Conservation (phyloP, 2,329 filamentous ascomycete species). For the Hypoxylon sp. region DNA sequence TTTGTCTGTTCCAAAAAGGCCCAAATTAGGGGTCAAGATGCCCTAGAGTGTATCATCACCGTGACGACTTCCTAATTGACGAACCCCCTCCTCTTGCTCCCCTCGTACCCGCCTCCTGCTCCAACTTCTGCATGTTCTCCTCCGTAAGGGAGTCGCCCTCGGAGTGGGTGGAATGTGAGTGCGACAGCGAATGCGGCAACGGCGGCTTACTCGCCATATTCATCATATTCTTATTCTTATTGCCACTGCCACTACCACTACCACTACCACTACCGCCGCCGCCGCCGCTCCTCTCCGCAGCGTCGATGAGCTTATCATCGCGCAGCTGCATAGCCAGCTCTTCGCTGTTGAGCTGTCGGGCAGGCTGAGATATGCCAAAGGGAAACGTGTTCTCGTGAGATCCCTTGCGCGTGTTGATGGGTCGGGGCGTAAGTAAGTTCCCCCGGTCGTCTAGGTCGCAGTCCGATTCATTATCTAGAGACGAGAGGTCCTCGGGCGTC, state of each 20-base stretch:
- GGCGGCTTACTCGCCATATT: slow-evolving; percentile 7
- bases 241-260: too few species aligned
- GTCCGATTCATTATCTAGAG: slow-evolving; percentile 12
- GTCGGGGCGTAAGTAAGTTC: slow-evolving; percentile 55
- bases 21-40: neutral
- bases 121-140: slow-evolving; percentile 64
- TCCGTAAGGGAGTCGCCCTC: slow-evolving; percentile 63
- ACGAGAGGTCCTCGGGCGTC: slow-evolving; percentile 37
- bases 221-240: slow-evolving; percentile 44
- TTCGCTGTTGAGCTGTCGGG: slow-evolving; percentile 51
- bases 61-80: slow-evolving; percentile 20
- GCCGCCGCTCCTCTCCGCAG: slow-evolving; percentile 59
- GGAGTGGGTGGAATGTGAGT: slow-evolving; percentile 51
- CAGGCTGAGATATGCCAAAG: slow-evolving; percentile 53
- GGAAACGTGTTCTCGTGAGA: slow-evolving; percentile 56
- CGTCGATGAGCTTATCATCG: slow-evolving; percentile 61
- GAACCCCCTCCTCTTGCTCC: slow-evolving; percentile 28
- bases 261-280: too few species aligned
- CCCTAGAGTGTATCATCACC: slow-evolving; percentile 2
- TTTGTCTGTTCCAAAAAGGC: too few species aligned
- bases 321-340: slow-evolving; percentile 57
- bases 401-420: slow-evolving; percentile 52
- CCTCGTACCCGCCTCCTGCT: slow-evolving; percentile 38
- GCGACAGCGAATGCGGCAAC: slow-evolving; percentile 47
- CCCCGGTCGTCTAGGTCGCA: slow-evolving; percentile 27